Evolutionary conservation across 257 asterid genomes (phyloP), one percentile per base, ranked within the genome.

Genomic region (Parsonsia alboflavescens): DNA sequence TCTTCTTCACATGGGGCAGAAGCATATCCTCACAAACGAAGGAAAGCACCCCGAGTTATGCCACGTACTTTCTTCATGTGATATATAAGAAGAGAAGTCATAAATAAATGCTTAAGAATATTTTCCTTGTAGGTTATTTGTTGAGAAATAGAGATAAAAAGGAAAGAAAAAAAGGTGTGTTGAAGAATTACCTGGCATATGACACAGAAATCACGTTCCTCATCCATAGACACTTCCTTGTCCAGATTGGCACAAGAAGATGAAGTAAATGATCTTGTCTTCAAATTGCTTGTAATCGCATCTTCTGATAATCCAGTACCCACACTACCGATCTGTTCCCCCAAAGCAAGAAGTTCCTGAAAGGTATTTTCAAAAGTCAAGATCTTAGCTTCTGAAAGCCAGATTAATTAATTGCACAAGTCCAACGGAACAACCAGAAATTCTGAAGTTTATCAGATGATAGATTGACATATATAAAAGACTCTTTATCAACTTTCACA

Each of bases 261-360:
- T 2, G 84, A 80, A 44, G 82, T 50, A 82, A 92, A 92, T 54
- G 68, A 80, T 82, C 84, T 82, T 22, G 82, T 76, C 85, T 85
- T 91, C 87, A 91, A 76, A 78, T 83, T 80, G 74, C 77, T 80
- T 11, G 46, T 73, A 63, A 88, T 78, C 62, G 78, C 78, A 69
- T 85, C 90, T 78, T 83, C 91, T 0, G 96, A 73, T 73, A 93
- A 75, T 71, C 97, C 97, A 45, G 93, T 86, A 70, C 84, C 86
- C 53, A 90, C 97, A 65, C 84, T 82, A 54, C 98, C 98, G 61
- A 91, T 93, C 79, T 82, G 97, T 80, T 90, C 97, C 76, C 85
- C 97, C 80, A 90, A 74, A 44, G 89, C 96, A 82, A 91, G 96
- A 81, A 91, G 97, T 85, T 93, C 96, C 97, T 91, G 88, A 71